Evolutionary conservation across 2,329 filamentous ascomycete genomes (phyloP).

Genomic region (Aspergillus sp.): DNA sequence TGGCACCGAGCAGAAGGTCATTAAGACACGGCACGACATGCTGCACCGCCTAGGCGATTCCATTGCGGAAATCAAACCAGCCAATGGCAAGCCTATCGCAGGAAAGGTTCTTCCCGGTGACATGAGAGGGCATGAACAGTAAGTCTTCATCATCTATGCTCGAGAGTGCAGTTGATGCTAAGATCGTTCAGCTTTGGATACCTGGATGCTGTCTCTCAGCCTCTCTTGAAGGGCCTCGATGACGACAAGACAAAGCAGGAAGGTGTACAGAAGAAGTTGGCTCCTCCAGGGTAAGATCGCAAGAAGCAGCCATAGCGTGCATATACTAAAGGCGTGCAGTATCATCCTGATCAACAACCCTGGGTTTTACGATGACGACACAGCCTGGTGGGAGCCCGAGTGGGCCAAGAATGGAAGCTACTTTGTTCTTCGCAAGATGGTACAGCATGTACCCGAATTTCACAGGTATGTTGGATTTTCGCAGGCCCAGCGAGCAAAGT

Average conservation of each 20-base stretch:
- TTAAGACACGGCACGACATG: no score
- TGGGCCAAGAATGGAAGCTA: constrained; percentile 48
- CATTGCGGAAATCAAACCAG: no score
- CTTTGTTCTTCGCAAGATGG: constrained; percentile 44
- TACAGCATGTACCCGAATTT: constrained; percentile 47
- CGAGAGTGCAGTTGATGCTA: not conserved
- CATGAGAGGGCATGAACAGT: not conserved
- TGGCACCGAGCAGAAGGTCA: not conserved
- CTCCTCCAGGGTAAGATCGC: constrained; percentile 28
- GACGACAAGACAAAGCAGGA: constrained; percentile 3
- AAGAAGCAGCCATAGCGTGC: no score
- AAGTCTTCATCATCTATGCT: not conserved
- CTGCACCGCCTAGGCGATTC: no score
- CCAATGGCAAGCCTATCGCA: no score
- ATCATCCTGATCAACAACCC: not conserved
- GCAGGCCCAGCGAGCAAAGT: not conserved
- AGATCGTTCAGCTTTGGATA: constrained; percentile 40
- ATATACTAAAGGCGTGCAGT: not conserved
- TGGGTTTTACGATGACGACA: constrained; percentile 4
- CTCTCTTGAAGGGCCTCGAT: constrained; percentile 34
- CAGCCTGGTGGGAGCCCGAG: constrained; percentile 31
- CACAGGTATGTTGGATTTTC: constrained; percentile 20
- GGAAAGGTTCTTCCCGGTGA: not conserved
- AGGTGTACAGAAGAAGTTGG: constrained; percentile 4
- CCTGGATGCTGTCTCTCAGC: constrained; percentile 43